These are phyloP conservation scores for Xerocomellus dryophilus DNA, from an alignment of 768 basidiomycete genomes.

Conservation along the genomic window DNA sequence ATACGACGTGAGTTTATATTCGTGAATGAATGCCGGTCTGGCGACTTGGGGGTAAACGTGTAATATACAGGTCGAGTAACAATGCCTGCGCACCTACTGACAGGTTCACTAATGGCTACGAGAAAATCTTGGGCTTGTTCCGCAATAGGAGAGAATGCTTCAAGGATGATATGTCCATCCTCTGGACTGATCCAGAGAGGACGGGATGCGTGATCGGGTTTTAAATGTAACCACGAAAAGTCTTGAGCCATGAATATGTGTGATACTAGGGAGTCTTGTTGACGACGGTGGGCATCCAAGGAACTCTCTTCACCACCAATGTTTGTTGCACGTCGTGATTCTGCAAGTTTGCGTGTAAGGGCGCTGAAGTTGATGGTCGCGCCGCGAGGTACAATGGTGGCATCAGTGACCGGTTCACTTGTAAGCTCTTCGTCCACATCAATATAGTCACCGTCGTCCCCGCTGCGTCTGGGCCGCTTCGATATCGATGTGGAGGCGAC, in stretches of 20 bases:
- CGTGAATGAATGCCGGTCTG: slow-evolving; percentile 97
- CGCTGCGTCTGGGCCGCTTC: slow-evolving; percentile 43
- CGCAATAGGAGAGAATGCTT: slow-evolving; percentile 96
- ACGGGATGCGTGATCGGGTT: slow-evolving; percentile 85
- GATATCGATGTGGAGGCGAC: slow-evolving; percentile 26
- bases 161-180: slow-evolving; percentile 90
- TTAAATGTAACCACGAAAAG: slow-evolving; percentile 83
- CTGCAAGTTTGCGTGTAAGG: slow-evolving; percentile 73
- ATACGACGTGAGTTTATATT: slow-evolving; percentile 98
- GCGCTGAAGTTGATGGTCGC: slow-evolving; percentile 89
- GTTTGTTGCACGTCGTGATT: slow-evolving; percentile 47
- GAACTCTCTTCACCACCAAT: slow-evolving; percentile 45
- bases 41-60: slow-evolving; percentile 12
- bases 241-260: slow-evolving; percentile 84
- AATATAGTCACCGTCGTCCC: slow-evolving; percentile 55
- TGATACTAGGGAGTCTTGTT: slow-evolving; percentile 74
- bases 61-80: slow-evolving; percentile 28
- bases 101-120: slow-evolving; percentile 96
- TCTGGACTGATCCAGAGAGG: slow-evolving; percentile 97
- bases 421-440: slow-evolving; percentile 56
- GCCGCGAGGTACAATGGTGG: slow-evolving; percentile 56
- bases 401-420: slow-evolving; percentile 32
- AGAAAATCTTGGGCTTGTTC: slow-evolving; percentile 98
- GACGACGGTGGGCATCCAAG: slow-evolving; percentile 62
- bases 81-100: slow-evolving; percentile 77